Evolutionary conservation across 1,284 basidiomycete species (phyloP).

Genomic region (Garcileccinum viscosum): DNA sequence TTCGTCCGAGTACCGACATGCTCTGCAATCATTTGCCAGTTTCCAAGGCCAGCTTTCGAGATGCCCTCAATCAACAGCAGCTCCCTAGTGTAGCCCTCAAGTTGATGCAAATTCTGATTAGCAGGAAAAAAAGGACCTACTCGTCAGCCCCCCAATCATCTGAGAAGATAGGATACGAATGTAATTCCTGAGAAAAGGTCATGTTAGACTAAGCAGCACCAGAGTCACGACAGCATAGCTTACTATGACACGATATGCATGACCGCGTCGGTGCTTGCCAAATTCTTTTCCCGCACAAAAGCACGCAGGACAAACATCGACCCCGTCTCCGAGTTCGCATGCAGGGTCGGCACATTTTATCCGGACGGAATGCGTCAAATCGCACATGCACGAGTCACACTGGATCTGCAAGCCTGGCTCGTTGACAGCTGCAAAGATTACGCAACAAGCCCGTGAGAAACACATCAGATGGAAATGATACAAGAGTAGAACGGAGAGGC

Average conservation of each 20-base stretch:
- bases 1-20: slow-evolving; percentile 94
- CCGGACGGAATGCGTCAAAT: slow-evolving; percentile 87
- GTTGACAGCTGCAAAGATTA: slow-evolving; percentile 63
- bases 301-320: slow-evolving; percentile 88
- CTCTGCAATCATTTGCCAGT: slow-evolving; percentile 97
- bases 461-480: slow-evolving; percentile 22
- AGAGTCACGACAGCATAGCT: slow-evolving; percentile 29
- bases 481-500: slow-evolving; percentile 24
- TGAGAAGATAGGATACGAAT: slow-evolving; percentile 94
- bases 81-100: slow-evolving; percentile 61
- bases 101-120: neutral
- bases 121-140: slow-evolving; percentile 49
- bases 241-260: slow-evolving; percentile 94
- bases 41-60: slow-evolving; percentile 89
- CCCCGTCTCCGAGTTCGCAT: slow-evolving; percentile 78
- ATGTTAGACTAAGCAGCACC: slow-evolving; percentile 11
- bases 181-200: slow-evolving; percentile 74
- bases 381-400: slow-evolving; percentile 75
- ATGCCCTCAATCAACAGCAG: slow-evolving; percentile 91
- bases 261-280: slow-evolving; percentile 84
- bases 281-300: slow-evolving; percentile 94
- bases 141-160: slow-evolving; percentile 99
- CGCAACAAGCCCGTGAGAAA: slow-evolving; percentile 48
- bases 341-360: slow-evolving; percentile 88
- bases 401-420: slow-evolving; percentile 80